Evolutionary conservation across 2,329 filamentous ascomycete species (phyloP), one percentile per base, ranked within the genome.

Genomic region (Xylariaceae sp.): DNA sequence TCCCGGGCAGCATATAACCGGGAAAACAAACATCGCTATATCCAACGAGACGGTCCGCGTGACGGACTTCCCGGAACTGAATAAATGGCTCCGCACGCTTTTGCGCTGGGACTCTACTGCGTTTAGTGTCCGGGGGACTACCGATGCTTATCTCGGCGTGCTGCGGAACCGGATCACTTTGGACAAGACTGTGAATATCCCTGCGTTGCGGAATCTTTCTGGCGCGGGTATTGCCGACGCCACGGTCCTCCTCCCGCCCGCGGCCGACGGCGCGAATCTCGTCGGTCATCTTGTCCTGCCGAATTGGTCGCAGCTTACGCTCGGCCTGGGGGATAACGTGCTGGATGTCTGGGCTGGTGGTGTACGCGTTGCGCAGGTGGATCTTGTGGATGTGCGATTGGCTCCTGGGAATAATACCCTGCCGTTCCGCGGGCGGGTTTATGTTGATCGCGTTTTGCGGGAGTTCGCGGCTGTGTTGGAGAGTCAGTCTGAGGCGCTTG

Each of bases 91-190:
- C 4, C 45, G 40, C 9, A 47, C 32, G 26, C 49, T 44, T 3
- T 37, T 62, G 7, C 13, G 26, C 29, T 26, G 52, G 13, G 42
- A 54, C n/a, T 36, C 21, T 3, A 48, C 39, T 12, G 40, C 36
- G 2, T 21, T 53, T 3, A 47, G 49, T 10, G 26, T 63, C 41
- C 55, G 18, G 29, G 61, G 53, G 15, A 54, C 56, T 45, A 62
- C 70, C 10, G 71, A 65, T 47, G 66, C 65, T 2, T 63, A 63
- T 18, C 63, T 74, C 36, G 67, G 63, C 0, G 62, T 72, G 50
- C 54, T 72, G 19, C 72, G 71, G 49, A 57, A 52, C 34, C 46
- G 47, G 30, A 54, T 61, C 46, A 66, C 47, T 56, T 68, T 46
- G 46, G 62, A 26, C 67, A 71, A 32, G 70, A 68, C 49, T 63